phyloP scores from a whole-genome alignment of 2,329 filamentous ascomycete species.

The Tolypocladium tundrense region DNA sequence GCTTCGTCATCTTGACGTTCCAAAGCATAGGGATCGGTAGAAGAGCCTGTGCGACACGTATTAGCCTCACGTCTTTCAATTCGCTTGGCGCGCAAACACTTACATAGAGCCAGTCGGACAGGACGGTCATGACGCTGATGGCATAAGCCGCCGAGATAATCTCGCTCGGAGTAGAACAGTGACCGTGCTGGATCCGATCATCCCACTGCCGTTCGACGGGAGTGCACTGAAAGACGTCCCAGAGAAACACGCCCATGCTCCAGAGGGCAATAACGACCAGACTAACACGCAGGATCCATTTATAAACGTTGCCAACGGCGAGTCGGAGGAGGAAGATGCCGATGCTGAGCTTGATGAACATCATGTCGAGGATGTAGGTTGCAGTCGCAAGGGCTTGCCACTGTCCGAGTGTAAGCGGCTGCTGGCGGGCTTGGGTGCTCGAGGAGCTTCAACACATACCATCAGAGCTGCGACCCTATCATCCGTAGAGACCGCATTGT shows the following conservation, averaged over 20 bases:
- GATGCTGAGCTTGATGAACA: constrained; percentile 47
- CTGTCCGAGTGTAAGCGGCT: constrained; percentile 12
- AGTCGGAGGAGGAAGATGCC: constrained; percentile 40
- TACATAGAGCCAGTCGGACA: constrained; percentile 45
- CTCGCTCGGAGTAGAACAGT: constrained; percentile 31
- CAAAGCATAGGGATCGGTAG: constrained; percentile 45
- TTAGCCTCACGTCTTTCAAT: not conserved
- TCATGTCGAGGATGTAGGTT: constrained; percentile 42
- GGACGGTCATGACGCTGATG: constrained; percentile 39
- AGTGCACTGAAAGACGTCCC: constrained; percentile 40
- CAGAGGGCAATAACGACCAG: constrained; percentile 35
- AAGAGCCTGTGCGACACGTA: constrained; percentile 24
- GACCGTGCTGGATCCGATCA: constrained; percentile 30
- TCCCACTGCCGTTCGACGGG: constrained; percentile 44
- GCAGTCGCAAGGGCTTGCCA: constrained; percentile 42
- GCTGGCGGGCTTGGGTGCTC: not conserved
- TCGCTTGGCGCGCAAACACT: constrained; percentile 6
- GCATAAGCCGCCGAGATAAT: constrained; percentile 40
- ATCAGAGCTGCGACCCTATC: constrained; percentile 35
- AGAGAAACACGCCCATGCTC: constrained; percentile 38
- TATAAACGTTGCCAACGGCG: constrained; percentile 34
- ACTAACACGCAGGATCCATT: constrained; percentile 34
- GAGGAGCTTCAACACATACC: constrained; percentile 16
- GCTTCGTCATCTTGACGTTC: constrained; percentile 41
- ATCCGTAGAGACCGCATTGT: constrained; percentile 28